Percentiles rank a stretch among this genome's conserved stretches.
phyloP scores from a whole-genome alignment of 106 monocot genomes.

The Gastrodia elata region DNA sequence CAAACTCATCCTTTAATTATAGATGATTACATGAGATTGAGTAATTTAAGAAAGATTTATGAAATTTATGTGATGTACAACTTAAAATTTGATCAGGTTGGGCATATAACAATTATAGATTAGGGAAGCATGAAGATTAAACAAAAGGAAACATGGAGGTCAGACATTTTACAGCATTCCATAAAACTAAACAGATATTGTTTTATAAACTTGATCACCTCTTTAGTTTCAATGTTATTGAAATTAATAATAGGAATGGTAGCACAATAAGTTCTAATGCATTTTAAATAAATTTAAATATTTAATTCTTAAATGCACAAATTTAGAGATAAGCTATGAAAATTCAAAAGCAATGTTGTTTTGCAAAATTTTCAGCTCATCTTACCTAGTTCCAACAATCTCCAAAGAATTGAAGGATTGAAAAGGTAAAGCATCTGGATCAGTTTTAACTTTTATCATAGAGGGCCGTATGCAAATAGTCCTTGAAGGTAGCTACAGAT shows the following conservation, averaged over 20 bases:
- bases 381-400: constrained; percentile 58
- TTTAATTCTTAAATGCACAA: neutral
- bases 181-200: neutral
- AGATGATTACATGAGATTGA: too few species aligned
- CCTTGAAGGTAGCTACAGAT: constrained; percentile 40
- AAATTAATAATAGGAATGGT: neutral
- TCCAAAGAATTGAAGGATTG: constrained; percentile 53
- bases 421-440: constrained; percentile 17
- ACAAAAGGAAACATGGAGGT: neutral
- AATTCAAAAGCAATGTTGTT: neutral
- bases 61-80: too few species aligned
- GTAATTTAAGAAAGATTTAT: too few species aligned
- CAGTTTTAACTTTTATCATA: constrained; percentile 57
- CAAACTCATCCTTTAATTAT: too few species aligned
- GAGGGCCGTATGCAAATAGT: constrained; percentile 54
- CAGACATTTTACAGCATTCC: neutral
- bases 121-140: too few species aligned
- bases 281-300: too few species aligned
- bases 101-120: too few species aligned
- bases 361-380: neutral
- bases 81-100: too few species aligned
- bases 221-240: neutral
- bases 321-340: neutral
- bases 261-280: neutral
- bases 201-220: neutral